phyloP scores from a whole-genome alignment of 2,329 filamentous ascomycete genomes.

The Peltaster fructicola region DNA sequence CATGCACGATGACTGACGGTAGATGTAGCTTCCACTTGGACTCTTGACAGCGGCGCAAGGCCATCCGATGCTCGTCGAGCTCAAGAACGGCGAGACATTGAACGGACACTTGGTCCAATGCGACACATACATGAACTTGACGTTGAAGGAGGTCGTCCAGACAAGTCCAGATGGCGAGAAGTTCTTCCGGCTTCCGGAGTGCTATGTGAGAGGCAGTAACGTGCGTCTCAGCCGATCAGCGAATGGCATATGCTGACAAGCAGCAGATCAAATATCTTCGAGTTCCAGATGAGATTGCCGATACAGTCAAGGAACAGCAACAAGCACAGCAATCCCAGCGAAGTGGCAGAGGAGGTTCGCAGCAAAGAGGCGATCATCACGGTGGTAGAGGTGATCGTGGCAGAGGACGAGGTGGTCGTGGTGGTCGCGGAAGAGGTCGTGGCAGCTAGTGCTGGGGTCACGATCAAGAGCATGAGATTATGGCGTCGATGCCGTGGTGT shows the following conservation, averaged over 20 bases:
- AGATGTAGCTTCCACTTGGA: slow-evolving; percentile 52
- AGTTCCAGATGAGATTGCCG: slow-evolving; percentile 92
- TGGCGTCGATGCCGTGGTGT: too few species aligned
- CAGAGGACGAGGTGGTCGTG: slow-evolving; percentile 10
- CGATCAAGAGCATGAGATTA: too few species aligned
- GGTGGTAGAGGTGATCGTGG: slow-evolving; percentile 5
- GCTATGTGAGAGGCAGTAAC: slow-evolving; percentile 95
- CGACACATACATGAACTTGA: slow-evolving; percentile 99
- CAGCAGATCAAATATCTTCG: slow-evolving; percentile 93
- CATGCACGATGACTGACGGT: too few species aligned
- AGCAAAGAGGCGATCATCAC: slow-evolving; percentile 9
- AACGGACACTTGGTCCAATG: slow-evolving; percentile 93
- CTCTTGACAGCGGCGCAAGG: slow-evolving; percentile 90
- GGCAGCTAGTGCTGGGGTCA: too few species aligned
- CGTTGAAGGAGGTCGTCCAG: slow-evolving; percentile 90
- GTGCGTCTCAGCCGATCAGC: slow-evolving; percentile 32
- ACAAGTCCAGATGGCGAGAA: slow-evolving; percentile 89
- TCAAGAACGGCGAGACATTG: slow-evolving; percentile 93
- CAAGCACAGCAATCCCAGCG: slow-evolving; percentile 21
- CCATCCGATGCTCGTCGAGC: slow-evolving; percentile 93
- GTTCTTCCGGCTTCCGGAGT: slow-evolving; percentile 80
- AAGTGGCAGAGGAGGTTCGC: slow-evolving; percentile 47
- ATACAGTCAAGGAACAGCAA: slow-evolving; percentile 72
- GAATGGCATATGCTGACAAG: too few species aligned
- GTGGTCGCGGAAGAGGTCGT: slow-evolving; percentile 11